Evolutionary conservation across 2,329 filamentous ascomycete species (phyloP).

Genomic region (Aurifilum marmelostoma): DNA sequence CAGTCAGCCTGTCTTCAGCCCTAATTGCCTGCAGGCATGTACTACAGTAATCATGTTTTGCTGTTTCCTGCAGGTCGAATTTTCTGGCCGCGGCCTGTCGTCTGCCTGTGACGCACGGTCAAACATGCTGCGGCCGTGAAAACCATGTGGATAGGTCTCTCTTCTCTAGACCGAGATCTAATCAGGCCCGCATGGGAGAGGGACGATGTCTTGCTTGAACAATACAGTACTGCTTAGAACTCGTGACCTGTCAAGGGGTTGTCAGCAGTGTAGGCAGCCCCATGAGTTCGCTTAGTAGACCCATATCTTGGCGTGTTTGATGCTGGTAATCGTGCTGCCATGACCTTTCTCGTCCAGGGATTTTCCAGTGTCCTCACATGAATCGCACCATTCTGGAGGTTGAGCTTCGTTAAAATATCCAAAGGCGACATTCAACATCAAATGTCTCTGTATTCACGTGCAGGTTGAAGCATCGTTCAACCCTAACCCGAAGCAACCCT

Average conservation of each 20-base stretch:
- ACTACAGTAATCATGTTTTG: not conserved
- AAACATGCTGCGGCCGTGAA: not conserved
- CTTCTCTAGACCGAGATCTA: not conserved
- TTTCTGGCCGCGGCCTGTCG: not conserved
- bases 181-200: not conserved
- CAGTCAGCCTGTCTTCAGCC: not conserved
- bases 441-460: not conserved
- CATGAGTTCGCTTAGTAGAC: not conserved
- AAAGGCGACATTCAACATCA: not conserved
- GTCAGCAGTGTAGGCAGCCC: not conserved
- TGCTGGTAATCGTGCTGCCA: not conserved
- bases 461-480: not conserved
- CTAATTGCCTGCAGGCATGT: not conserved
- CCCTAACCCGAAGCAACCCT: constrained; percentile 3
- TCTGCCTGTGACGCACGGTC: not conserved
- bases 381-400: not conserved
- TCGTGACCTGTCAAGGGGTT: not conserved
- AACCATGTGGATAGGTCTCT: not conserved
- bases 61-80: not conserved
- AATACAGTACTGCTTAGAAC: not conserved
- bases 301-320: not conserved
- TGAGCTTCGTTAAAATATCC: not conserved
- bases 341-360: too few relatives aligned
- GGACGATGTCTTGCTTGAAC: not conserved
- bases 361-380: not conserved